Evolutionary conservation across 352 stramenopile species (phyloP).

Genomic region (Pseudoperonospora humuli): DNA sequence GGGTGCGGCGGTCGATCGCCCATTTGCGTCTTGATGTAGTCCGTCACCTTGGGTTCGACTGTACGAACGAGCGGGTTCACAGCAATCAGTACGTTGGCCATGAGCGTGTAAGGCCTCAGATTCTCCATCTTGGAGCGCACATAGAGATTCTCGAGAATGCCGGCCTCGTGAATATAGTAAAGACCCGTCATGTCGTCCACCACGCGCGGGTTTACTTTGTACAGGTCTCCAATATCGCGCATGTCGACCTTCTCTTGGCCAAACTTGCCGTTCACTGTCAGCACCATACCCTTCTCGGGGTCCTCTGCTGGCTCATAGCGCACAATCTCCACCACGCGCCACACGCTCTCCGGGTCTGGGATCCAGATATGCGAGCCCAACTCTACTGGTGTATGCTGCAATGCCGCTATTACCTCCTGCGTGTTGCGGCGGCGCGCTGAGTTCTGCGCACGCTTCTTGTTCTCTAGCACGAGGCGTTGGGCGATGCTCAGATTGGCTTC

Average conservation of each 20-base stretch:
- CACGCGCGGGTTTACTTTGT: constrained; percentile 80
- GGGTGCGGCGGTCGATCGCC: constrained; percentile 73
- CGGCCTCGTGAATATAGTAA: constrained; percentile 87
- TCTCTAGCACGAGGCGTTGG: constrained; percentile 81
- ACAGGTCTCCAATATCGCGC: constrained; percentile 77
- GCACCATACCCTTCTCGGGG: constrained; percentile 52
- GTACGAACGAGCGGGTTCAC: constrained; percentile 80
- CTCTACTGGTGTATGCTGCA: constrained; percentile 65
- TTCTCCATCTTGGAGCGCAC: constrained; percentile 67
- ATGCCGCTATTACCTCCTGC: constrained; percentile 53
- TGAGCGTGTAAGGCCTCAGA: constrained; percentile 79
- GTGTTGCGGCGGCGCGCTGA: constrained; percentile 63
- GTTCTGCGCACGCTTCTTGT: constrained; percentile 62
- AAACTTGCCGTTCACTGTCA: constrained; percentile 65
- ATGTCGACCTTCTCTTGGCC: constrained; percentile 68
- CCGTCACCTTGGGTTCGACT: constrained; percentile 75
- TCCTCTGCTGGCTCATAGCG: constrained; percentile 39
- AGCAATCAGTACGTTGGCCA: constrained; percentile 84
- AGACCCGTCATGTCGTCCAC: constrained; percentile 84
- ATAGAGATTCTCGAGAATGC: constrained; percentile 75
- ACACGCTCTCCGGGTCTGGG: constrained; percentile 73
- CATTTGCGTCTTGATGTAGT: constrained; percentile 87
- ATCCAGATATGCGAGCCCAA: constrained; percentile 82
- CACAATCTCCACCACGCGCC: constrained; percentile 78
- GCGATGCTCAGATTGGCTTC: constrained; percentile 55